Conservation (phyloP, 176 grass and related monocot genomes). For the Miscanthus lutarioriparius region DNA sequence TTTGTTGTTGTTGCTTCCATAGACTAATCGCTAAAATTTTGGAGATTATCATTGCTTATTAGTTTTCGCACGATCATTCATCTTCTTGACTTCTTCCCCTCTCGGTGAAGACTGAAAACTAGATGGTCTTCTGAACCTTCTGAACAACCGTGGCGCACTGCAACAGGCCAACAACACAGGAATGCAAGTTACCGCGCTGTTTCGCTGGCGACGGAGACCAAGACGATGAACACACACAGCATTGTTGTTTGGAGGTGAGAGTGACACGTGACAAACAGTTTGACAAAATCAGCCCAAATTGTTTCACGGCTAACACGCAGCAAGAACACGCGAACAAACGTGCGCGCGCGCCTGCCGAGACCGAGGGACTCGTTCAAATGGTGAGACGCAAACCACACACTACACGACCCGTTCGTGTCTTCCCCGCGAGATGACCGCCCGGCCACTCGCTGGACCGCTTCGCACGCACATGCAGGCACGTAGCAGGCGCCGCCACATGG, state of each 20-base stretch:
- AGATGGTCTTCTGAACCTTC: background rate
- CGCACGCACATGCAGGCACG: slow-evolving; percentile 47
- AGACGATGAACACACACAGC: background rate
- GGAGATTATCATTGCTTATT: background rate
- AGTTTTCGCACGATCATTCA: background rate
- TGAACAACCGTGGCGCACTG: too few species aligned
- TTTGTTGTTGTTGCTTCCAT: background rate
- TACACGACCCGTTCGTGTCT: slow-evolving; percentile 26
- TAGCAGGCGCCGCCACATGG: slow-evolving; percentile 44
- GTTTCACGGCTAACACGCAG: background rate
- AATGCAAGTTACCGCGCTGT: background rate
- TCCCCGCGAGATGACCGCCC: slow-evolving; percentile 1
- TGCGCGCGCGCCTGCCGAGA: background rate
- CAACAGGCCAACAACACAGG: too few species aligned
- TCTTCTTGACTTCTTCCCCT: background rate
- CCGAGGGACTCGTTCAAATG: slow-evolving; percentile 11
- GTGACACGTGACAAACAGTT: background rate
- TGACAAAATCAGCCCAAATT: background rate
- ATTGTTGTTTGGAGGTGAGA: background rate
- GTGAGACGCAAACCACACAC: background rate
- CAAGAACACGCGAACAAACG: background rate
- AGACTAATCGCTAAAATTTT: background rate
- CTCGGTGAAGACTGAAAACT: background rate
- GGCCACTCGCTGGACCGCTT: background rate
- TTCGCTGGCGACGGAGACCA: background rate